Evolutionary conservation across 768 basidiomycete genomes (phyloP).

Genomic region (Suillus placidus): DNA sequence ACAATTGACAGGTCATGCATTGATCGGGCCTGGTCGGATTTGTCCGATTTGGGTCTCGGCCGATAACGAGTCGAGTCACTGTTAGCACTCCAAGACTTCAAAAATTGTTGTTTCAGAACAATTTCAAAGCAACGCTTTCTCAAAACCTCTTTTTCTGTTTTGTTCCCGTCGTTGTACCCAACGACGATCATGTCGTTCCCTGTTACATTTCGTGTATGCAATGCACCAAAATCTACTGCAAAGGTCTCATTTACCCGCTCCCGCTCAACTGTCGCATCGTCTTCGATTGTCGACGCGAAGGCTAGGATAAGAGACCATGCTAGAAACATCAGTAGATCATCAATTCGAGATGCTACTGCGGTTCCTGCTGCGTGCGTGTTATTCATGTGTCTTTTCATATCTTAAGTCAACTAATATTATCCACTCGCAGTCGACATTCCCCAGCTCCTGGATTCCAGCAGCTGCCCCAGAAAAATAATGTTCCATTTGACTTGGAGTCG

Average conservation of each 20-base stretch:
- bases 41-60: conserved; percentile 25
- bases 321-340: conserved; percentile 71
- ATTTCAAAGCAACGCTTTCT: conserved; percentile 8
- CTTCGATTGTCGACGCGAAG: conserved; percentile 77
- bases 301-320: conserved; percentile 79
- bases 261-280: conserved; percentile 50
- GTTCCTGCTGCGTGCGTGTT: conserved; percentile 61
- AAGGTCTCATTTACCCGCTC: conserved; percentile 45
- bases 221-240: conserved; percentile 40
- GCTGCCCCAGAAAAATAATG: conserved; percentile 44
- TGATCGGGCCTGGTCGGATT: conserved; percentile 19
- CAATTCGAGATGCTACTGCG: conserved; percentile 59
- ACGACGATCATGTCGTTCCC: conserved; percentile 44
- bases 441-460: conserved; percentile 61
- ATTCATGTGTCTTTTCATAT: conserved; percentile 12
- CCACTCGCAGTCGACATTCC: conserved; percentile 54
- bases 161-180: conserved; percentile 16
- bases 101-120: conserved; percentile 15
- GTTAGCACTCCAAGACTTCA: conserved; percentile 9
- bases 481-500: conserved; percentile 37
- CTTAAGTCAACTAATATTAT: conserved; percentile 13
- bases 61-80: conserved; percentile 26
- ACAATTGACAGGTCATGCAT: neutral
- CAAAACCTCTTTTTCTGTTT: neutral
- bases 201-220: conserved; percentile 44